phyloP scores from a whole-genome alignment of 2,329 filamentous ascomycete genomes.

The Graphiopsis chlorocephala region DNA sequence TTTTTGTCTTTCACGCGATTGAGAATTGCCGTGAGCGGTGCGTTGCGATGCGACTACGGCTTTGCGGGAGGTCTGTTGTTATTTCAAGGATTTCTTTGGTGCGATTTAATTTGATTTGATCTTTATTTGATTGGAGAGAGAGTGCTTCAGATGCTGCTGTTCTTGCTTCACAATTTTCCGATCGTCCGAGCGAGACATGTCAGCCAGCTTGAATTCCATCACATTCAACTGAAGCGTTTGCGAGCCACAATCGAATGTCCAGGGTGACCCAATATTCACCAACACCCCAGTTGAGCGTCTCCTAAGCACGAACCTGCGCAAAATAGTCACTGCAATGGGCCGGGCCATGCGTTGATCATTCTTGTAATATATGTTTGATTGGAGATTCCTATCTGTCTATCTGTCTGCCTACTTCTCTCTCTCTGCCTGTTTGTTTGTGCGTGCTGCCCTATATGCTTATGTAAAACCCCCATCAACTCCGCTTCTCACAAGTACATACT shows the following conservation, averaged over 20 bases:
- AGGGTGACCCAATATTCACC: not conserved
- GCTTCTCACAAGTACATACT: not conserved
- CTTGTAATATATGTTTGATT: not conserved
- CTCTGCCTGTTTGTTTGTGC: not conserved
- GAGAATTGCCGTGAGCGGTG: not conserved
- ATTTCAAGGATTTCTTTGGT: not conserved
- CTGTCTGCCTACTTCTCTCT: not conserved
- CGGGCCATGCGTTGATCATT: no score
- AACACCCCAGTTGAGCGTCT: not conserved
- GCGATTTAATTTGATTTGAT: not conserved
- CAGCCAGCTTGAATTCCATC: not conserved
- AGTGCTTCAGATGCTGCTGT: not conserved
- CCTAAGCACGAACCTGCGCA: no score
- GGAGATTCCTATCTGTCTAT: constrained; percentile 3
- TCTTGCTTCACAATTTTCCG: not conserved
- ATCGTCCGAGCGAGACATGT: not conserved
- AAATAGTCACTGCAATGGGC: not conserved
- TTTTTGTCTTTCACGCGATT: no score
- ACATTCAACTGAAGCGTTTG: not conserved
- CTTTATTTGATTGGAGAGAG: not conserved
- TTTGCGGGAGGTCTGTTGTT: not conserved
- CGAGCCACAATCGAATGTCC: not conserved
- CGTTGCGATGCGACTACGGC: not conserved
- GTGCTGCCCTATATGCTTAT: not conserved
- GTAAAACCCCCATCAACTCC: not conserved